Evolutionary conservation across 805 yeast species (phyloP).

Genomic region (Cyberlindnera bimundalis): DNA sequence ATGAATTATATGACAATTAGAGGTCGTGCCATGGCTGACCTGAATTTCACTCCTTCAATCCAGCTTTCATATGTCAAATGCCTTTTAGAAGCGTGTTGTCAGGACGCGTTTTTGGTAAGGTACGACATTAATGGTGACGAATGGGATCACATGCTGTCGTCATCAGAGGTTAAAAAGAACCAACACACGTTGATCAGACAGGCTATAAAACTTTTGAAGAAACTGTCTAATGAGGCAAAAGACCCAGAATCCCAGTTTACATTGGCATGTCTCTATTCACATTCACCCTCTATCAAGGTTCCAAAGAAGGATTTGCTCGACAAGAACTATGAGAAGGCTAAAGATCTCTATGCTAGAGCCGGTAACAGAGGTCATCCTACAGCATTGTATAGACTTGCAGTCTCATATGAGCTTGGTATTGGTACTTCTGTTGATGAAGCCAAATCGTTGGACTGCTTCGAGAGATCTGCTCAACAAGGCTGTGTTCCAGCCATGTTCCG

Average conservation of each 20-base stretch:
- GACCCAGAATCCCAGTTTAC: conserved; percentile 56
- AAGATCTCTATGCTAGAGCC: conserved; percentile 55
- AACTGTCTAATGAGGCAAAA: conserved; percentile 46
- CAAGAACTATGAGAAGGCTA: conserved; percentile 57
- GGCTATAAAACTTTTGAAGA: conserved; percentile 57
- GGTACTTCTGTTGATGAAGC: conserved; percentile 43
- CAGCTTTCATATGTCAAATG: conserved; percentile 7
- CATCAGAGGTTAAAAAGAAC: conserved; percentile 46
- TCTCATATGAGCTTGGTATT: conserved; percentile 65
- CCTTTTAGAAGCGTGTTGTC: conserved; percentile 2
- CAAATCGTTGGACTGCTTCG: conserved; percentile 53
- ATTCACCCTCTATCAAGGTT: conserved; percentile 42
- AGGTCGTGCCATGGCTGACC: conserved; percentile 1
- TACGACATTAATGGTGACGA: conserved; percentile 47
- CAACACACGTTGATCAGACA: conserved; percentile 53
- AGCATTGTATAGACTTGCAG: conserved; percentile 67
- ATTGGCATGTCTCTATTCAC: conserved; percentile 60
- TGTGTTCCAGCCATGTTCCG: conserved; percentile 70
- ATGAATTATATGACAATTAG: conserved; percentile 1
- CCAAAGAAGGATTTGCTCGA: conserved; percentile 47
- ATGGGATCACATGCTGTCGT: conserved; percentile 31
- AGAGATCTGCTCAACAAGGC: conserved; percentile 58
- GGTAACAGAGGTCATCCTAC: conserved; percentile 55
- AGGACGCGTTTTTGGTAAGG: conserved; percentile 19
- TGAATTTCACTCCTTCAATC: neutral